phyloP scores from a whole-genome alignment of 2,329 filamentous ascomycete genomes.

The Bimuria novae-zelandiae region DNA sequence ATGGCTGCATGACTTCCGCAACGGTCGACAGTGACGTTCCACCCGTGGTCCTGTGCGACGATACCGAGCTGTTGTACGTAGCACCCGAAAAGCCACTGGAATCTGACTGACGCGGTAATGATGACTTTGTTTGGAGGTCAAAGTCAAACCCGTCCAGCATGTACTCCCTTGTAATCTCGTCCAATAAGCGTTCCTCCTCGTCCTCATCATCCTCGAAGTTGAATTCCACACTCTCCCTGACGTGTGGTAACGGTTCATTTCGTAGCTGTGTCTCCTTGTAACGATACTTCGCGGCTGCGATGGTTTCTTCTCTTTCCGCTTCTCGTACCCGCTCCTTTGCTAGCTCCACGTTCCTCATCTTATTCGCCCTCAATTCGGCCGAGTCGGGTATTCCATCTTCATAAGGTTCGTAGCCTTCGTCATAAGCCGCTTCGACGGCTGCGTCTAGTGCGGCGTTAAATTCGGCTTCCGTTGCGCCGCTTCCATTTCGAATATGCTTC shows the following conservation, averaged over 20 bases:
- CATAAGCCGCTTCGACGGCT: slow-evolving; percentile 93
- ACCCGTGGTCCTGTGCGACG: slow-evolving; percentile 71
- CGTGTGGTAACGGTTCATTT: slow-evolving; percentile 52
- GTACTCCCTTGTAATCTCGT: slow-evolving; percentile 86
- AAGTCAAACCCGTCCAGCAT: slow-evolving; percentile 83
- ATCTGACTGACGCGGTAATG: slow-evolving; percentile 76
- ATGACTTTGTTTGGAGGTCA: slow-evolving; percentile 68
- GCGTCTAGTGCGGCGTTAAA: slow-evolving; percentile 94
- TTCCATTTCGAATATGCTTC: slow-evolving; percentile 70
- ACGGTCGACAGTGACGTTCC: slow-evolving; percentile 74
- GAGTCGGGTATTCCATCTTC: slow-evolving; percentile 53
- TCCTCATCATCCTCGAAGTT: slow-evolving; percentile 48
- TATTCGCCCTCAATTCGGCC: slow-evolving; percentile 40
- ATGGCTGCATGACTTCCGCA: slow-evolving; percentile 61
- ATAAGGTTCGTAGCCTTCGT: slow-evolving; percentile 83
- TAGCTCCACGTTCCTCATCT: slow-evolving; percentile 67
- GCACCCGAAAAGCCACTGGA: slow-evolving; percentile 78
- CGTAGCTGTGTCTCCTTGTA: slow-evolving; percentile 55
- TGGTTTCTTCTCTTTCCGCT: slow-evolving; percentile 70
- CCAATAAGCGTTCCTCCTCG: slow-evolving; percentile 63
- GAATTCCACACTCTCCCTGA: slow-evolving; percentile 44
- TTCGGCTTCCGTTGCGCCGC: slow-evolving; percentile 80
- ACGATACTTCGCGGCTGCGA: slow-evolving; percentile 63
- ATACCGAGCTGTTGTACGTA: slow-evolving; percentile 80
- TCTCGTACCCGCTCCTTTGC: slow-evolving; percentile 77